Evolutionary conservation across 2,329 filamentous ascomycete species (phyloP), one percentile per base, ranked within the genome.

Genomic region (Bipolaris cookei): DNA sequence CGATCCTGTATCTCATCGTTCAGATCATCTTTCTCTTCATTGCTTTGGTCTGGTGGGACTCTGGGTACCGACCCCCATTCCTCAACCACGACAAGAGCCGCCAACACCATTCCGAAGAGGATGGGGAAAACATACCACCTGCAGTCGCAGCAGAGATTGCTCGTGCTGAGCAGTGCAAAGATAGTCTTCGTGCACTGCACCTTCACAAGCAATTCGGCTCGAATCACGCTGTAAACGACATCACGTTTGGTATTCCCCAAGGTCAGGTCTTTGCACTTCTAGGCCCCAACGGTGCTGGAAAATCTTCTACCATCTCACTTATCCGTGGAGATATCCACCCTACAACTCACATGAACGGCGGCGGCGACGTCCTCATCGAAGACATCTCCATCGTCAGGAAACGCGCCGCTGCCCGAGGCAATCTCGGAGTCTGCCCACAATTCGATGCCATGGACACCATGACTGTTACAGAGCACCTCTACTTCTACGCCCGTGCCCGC

Each of bases 221-320:
- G 59, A 88, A 89, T 64, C 72, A 74, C 0, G 93, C 91, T 3
- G 92, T 97, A n/a, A 88, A 96, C 66, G 90, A 97, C 67, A 86
- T 96, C 39, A 91, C 89, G 0, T 97, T 97, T 68, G 89, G 89
- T 16, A 89, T 97, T 30, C 84, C 85, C 14, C 86, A 86, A 46
- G 89, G 90, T 47, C 90, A 97, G 72, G 90, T 96, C 0, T 97
- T 96, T 76, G 92, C 92, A 0, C 83, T 97, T 0, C 84, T 98
- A 1, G 93, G 93, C 0, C 92, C 93, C 14, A 97, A 97, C 70
- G 92, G 93, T 21, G 94, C 93, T 1, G 93, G 93, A 55, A 97
- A 97, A 69, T 92, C 89, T 0, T 96, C 92, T 0, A 96, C 90
- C 0, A 96, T 97, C 66, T 91, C 89, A 1, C 81, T 97, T 41